phyloP scores from a whole-genome alignment of 768 basidiomycete genomes.

The Rhizopogon vinicolor region DNA sequence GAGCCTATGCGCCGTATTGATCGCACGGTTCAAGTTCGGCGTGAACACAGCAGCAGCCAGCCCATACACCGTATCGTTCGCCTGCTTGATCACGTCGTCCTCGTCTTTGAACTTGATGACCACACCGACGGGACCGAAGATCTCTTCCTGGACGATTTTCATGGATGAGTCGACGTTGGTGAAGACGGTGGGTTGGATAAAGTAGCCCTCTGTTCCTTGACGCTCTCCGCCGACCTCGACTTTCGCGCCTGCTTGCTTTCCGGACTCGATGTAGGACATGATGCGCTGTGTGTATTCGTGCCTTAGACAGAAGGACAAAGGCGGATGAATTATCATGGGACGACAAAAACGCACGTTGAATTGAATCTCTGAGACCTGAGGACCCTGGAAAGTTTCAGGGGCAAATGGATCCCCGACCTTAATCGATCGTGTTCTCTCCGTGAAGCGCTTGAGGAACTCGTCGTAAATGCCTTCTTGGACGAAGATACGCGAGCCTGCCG shows the following conservation, averaged over 20 bases:
- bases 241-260: conserved; percentile 67
- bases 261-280: conserved; percentile 73
- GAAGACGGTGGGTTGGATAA: conserved; percentile 74
- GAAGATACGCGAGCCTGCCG: conserved; percentile 77
- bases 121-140: conserved; percentile 78
- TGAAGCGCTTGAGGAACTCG: conserved; percentile 60
- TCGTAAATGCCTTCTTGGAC: conserved; percentile 82
- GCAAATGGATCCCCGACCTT: conserved; percentile 73
- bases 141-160: conserved; percentile 74
- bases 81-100: conserved; percentile 61
- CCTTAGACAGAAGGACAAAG: not conserved
- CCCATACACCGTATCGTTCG: conserved; percentile 87
- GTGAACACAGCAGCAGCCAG: conserved; percentile 88
- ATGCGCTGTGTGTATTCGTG: conserved; percentile 44
- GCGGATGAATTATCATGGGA: not conserved
- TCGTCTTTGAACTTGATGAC: conserved; percentile 72
- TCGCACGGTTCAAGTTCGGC: conserved; percentile 67
- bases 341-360: conserved; percentile 47
- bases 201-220: conserved; percentile 59
- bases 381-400: conserved; percentile 61
- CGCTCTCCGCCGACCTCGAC: conserved; percentile 60
- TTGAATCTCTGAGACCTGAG: conserved; percentile 73
- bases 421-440: conserved; percentile 45
- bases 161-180: conserved; percentile 61
- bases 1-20: conserved; percentile 67